A percentile compares a stretch with the other conserved stretches of the same genome.
These are phyloP conservation scores for Dendrocalamus latiflorus DNA, from an alignment of 202 grass and related monocot species.

Conservation along the genomic window DNA sequence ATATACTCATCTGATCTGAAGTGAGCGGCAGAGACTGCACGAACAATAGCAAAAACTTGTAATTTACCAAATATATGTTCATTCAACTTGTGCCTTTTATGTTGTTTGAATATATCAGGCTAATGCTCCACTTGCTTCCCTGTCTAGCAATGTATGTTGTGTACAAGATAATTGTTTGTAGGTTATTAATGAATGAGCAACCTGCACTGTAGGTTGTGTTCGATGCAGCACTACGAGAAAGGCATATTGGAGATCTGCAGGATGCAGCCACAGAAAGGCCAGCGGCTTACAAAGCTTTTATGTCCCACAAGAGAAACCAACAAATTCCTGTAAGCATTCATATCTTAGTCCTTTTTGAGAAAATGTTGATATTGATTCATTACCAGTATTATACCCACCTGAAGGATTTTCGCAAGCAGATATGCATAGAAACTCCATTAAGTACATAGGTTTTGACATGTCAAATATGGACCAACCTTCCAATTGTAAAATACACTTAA, in stretches of 20 bases:
- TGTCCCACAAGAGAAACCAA: too few species aligned
- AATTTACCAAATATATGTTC: slow-evolving; percentile 58
- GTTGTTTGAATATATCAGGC: slow-evolving; percentile 9
- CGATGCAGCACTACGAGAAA: slow-evolving; percentile 63
- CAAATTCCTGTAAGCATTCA: too few species aligned
- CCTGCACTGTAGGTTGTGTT: slow-evolving; percentile 48
- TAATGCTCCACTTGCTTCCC: background rate
- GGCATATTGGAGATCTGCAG: slow-evolving; percentile 78
- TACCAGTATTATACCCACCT: too few species aligned
- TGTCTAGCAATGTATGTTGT: background rate
- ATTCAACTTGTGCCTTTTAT: background rate
- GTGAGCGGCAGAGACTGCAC: slow-evolving; percentile 77
- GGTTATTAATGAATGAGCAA: background rate
- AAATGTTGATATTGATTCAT: too few species aligned
- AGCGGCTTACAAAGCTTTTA: slow-evolving; percentile 71
- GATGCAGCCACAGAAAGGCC: slow-evolving; percentile 60
- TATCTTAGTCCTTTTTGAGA: too few species aligned
- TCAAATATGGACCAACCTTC: background rate
- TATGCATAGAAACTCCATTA: too few species aligned
- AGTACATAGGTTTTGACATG: too few species aligned
- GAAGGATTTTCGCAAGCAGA: too few species aligned
- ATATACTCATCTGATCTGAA: slow-evolving; percentile 95
- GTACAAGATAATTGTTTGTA: background rate
- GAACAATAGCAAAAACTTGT: slow-evolving; percentile 61
- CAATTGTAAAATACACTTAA: background rate